phyloP scores from a whole-genome alignment of 2,329 filamentous ascomycete genomes.

The Cladophialophora chaetospira region DNA sequence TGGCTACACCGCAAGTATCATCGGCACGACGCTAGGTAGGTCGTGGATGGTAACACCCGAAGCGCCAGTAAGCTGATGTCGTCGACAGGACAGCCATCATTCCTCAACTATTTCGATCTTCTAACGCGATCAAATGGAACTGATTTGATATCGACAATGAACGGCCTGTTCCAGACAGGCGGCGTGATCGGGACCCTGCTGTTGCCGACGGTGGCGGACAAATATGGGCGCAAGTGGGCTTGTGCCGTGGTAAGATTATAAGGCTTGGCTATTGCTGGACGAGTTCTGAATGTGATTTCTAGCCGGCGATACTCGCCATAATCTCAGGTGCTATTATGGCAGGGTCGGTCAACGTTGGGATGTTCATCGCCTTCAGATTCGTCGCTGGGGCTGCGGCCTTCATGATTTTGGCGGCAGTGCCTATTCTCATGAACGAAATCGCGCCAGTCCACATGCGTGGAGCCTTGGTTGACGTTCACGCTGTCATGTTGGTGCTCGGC shows the following conservation, averaged over 20 bases:
- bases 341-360: conserved; percentile 23
- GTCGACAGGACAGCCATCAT: conserved; percentile 43
- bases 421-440: conserved; percentile 31
- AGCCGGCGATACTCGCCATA: conserved; percentile 22
- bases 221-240: conserved; percentile 29
- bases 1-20: conserved; percentile 31
- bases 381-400: conserved; percentile 28
- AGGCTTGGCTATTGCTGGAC: neutral
- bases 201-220: conserved; percentile 26
- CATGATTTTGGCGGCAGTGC: conserved; percentile 31
- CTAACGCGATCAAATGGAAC: conserved; percentile 24
- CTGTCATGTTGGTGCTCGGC: conserved; percentile 24
- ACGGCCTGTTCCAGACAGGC: conserved; percentile 24
- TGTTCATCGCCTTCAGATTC: conserved; percentile 31
- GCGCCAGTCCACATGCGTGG: conserved; percentile 28
- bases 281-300: neutral
- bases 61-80: neutral
- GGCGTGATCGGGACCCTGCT: conserved; percentile 26
- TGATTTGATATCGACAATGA: conserved; percentile 29
- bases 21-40: conserved; percentile 33
- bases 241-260: conserved; percentile 26
- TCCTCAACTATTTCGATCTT: conserved; percentile 41
- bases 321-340: conserved; percentile 26
- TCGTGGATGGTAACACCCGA: neutral
- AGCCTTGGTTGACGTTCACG: conserved; percentile 29